A percentile compares a stretch with the other conserved stretches of the same genome.
Conservation (phyloP, 208 protist genomes). For the Tritrichomonas musculus region DNA sequence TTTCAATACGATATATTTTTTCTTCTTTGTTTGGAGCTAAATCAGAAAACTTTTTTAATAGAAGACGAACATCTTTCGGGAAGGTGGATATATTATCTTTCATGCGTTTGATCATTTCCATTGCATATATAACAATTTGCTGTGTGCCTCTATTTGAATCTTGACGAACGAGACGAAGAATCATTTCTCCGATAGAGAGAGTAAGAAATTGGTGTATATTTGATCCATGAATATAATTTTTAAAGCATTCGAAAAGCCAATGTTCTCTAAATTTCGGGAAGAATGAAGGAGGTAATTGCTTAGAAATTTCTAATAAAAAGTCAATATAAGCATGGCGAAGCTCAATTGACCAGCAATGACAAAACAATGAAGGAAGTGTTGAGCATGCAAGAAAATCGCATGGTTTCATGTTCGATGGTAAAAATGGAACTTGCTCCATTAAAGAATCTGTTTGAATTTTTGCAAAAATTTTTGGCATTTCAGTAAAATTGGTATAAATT, state of each 20-base stretch:
- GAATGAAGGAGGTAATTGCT: not conserved
- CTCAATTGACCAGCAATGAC: not conserved
- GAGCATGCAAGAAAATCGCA: not conserved
- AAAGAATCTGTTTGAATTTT: not conserved
- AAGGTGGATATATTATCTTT: not conserved
- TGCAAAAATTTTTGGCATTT: not conserved
- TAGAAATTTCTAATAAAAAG: not conserved
- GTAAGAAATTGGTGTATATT: not conserved
- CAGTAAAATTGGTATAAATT: not conserved
- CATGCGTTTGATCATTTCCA: not conserved
- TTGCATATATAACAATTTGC: not conserved
- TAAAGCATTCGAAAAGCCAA: constrained; percentile 23
- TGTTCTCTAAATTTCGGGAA: not conserved
- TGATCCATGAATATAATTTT: not conserved
- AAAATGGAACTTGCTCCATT: not conserved
- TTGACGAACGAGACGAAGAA: not conserved
- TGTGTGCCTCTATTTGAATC: not conserved
- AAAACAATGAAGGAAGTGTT: not conserved
- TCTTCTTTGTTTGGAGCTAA: not conserved
- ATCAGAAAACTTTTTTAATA: not conserved
- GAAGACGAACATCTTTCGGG: not conserved
- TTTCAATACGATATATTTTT: not conserved
- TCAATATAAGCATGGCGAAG: not conserved
- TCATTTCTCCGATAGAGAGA: not conserved
- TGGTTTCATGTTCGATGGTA: not conserved